Evolutionary conservation across 202 grass and related monocot species (phyloP), one percentile per base, ranked within the genome.

Genomic region (Elaeis oleifera): DNA sequence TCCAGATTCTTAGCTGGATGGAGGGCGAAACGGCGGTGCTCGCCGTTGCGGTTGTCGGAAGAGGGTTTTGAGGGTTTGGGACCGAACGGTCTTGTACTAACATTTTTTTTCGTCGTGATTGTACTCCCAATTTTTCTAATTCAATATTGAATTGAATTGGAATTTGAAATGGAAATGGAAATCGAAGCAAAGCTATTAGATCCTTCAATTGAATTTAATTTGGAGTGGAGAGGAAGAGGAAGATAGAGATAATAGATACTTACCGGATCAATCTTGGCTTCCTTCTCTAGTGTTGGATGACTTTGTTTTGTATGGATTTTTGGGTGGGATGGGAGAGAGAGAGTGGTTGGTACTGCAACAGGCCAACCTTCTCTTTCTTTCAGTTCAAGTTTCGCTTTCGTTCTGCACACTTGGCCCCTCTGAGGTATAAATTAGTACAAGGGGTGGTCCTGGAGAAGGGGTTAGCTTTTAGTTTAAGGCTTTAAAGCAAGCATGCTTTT

Each of bases 1-100:
- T 99, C 94, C 55, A 99, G 88, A 59, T 71, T 99, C 85, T 99
- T 99, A 8, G 53, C 65, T 0, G 65, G 36, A 44, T 13, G 36
- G 36, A 44, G 65, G 3, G 72, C 71, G 69, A 92, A 89, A 9
- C 83, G 79, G 18, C 74, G 87, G 31, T 65, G 79, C 63, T 81
- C 76, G 56, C 80, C 67, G 31, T 70, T 56, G 78, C 76, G 57
- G 15, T 52, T 23, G 3, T 69, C 79, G 49, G 82, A 81, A 18
- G 82, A 76, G 6, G 53, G 23, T 29, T 76, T 61, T 24, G 72
- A 29, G 67, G 67, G 58, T 60, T 68, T 68, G 67, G 49, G 4
- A 58, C 27, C 11, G 49, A 61, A 20, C 71, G 81, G 5, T 64
- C 75, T 73, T 83, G 79, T 25, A 83, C 80, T 22, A 73, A 63